Base-by-base conservation (phyloP, 1,139 yeast genomes). In the Scheffersomyces parashehatae region DNA sequence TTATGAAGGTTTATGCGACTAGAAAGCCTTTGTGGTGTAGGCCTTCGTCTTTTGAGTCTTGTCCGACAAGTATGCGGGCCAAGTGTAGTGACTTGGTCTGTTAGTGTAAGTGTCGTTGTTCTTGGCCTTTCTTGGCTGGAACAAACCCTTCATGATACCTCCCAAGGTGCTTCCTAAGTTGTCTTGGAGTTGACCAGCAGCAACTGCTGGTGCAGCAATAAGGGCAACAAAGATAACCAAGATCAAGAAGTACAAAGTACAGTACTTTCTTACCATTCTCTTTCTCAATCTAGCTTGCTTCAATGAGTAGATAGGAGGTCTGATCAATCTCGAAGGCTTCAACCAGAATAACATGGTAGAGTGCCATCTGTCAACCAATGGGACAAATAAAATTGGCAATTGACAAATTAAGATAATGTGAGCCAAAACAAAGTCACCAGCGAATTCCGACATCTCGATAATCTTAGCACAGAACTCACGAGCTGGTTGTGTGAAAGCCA, bases 261-360 rank as follows among this genome's bases (percentile, higher is more conserved):
- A 85, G 76, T 93, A 95, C 74, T 90, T 90, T 73, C 89, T 85
- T 38, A 95, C 97, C 97, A 95, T 93, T 75, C 99, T 85, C 87
- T 88, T 91, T 77, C 99, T 88, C 68, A 95, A 84, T 74, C 91
- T 86, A 54, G 95, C 95, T 75, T 95, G 99, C 74, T 95, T 93
- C 75, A 93, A 79, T 13, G 98, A 90, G 74, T 89, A 95, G 65
- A 95, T 93, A 58, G 99, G 99, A 53, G 98, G 99, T 72, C 99
- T 88, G 63, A 93, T 93, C 76, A 93, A 97, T 74, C 96, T 86
- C 49, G 95, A 85, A 51, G 99, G 99, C 69, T 90, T 88, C 73
- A 93, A 85, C 99, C 99, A 93, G 84, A 93, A 93, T 72, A 93
- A 81, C 93, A 93, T 85, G 72, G 91, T 87, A 38, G 99, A 91